Conservation (phyloP, 768 basidiomycete genomes). For the Russula dissimulans region DNA sequence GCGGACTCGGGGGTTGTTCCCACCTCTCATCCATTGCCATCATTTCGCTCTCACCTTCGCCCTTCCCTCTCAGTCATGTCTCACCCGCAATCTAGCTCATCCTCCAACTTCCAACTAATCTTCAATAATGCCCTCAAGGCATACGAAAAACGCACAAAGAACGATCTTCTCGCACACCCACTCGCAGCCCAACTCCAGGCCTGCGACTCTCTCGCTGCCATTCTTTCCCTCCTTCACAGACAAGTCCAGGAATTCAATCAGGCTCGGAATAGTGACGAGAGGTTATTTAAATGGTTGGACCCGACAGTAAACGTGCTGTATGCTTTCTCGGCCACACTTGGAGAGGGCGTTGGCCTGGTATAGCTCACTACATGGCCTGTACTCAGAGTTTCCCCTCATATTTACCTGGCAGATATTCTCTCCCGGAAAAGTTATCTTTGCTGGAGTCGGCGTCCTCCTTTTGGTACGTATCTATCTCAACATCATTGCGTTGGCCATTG, state of each 20-base stretch:
- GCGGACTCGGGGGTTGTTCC: no score
- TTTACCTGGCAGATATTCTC: neutral
- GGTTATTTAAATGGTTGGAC: neutral
- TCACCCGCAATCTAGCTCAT: no score
- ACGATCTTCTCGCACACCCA: no score
- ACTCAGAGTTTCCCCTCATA: neutral
- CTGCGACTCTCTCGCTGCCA: no score
- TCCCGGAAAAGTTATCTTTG: neutral
- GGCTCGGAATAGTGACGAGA: neutral
- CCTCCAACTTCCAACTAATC: no score
- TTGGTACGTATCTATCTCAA: neutral
- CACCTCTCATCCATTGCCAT: no score
- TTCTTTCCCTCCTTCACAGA: no score
- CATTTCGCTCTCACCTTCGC: no score
- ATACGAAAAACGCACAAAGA: no score
- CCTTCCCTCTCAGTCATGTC: no score
- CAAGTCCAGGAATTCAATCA: neutral
- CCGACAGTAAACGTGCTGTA: neutral
- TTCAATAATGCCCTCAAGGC: no score
- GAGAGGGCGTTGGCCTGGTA: neutral
- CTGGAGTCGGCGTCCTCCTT: neutral
- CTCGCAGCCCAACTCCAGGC: no score
- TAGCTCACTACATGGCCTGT: neutral
- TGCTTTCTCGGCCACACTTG: neutral
- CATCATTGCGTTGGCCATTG: neutral